Base-by-base conservation (phyloP, 1,284 basidiomycete species). In the Crepidotus sp. region DNA sequence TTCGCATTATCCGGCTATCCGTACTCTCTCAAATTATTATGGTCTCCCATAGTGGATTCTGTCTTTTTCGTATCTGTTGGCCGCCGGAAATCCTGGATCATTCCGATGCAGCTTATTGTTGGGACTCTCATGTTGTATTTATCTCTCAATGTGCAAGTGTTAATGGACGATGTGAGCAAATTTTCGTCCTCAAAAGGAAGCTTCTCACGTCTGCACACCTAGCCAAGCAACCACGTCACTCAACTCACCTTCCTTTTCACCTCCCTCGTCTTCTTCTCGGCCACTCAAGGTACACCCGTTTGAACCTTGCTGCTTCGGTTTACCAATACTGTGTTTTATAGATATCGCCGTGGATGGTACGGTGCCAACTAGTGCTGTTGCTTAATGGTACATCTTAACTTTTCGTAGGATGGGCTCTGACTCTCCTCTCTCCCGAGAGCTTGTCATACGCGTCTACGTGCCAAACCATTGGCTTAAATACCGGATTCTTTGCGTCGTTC, bases 11-110 rank as follows among this genome's bases (percentile, higher is more conserved):
- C 90, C 46, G 87, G 84, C 50, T 98, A 98, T 70, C 96, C 96
- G 7, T 98, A 98, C 69, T 95, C 90, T 26, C 78, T 98, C 58
- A 99, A 99, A 67, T 69, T 99, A 44, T 66, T 98, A 51, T 98
- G 96, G 95, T 95, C 92, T 18, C 96, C 96, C 33, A 87, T 99
- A 53, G 92, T 99, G 47, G 96, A 99, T 61, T 89, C 93, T 3
- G 71, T 86, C 52, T 99, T 88, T 62, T 73, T 88, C 54, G 69
- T 78, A 33, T 78, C 77, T 37, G 60, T 94, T 48, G 96, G 96
- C 14, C 79, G 96, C 42, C 75, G 96, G 52, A 98, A 98, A 66
- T 93, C 88, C 49, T 99, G 96, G 96, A 97, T 99, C 58, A 85
- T 98, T 49, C 96, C 96, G 34, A 95, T 98, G 70, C 96, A 99